Evolutionary conservation across 768 basidiomycete genomes (phyloP).

Genomic region (Lactarius sanguifluus): DNA sequence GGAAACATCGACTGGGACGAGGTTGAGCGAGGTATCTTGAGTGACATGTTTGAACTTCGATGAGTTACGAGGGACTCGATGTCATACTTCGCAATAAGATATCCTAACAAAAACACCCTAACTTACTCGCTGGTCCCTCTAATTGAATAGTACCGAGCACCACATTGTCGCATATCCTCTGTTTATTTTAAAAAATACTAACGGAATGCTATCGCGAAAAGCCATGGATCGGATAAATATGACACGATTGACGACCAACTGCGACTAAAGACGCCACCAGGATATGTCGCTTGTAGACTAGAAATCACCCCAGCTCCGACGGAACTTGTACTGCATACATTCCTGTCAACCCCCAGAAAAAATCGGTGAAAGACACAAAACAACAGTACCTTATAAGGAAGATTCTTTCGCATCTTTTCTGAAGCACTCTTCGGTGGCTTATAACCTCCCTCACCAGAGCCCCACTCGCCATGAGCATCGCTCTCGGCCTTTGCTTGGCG

Average conservation of each 20-base stretch:
- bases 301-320: conserved; percentile 81
- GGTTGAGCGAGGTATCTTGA: conserved; percentile 76
- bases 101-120: not conserved
- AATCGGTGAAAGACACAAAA: conserved; percentile 4
- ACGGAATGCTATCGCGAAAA: not conserved
- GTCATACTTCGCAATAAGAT: too few relatives aligned
- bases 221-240: conserved; percentile 16
- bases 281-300: conserved; percentile 1
- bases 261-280: not conserved
- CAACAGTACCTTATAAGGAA: conserved; percentile 80
- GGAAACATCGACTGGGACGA: conserved; percentile 87
- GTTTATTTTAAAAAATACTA: conserved; percentile 7
- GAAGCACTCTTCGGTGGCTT: conserved; percentile 66
- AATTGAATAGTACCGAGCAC: conserved; percentile 10
- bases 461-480: conserved; percentile 64
- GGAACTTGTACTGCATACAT: conserved; percentile 86
- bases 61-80: conserved; percentile 31
- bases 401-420: conserved; percentile 79
- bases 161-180: conserved; percentile 14
- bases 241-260: not conserved
- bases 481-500: conserved; percentile 54
- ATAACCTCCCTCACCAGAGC: conserved; percentile 67
- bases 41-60: conserved; percentile 89
- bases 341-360: conserved; percentile 51
- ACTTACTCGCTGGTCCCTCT: not conserved